Percentiles rank a stretch among this genome's conserved stretches.
phyloP scores from a whole-genome alignment of 2,329 filamentous ascomycete genomes.

The Pseudogymnoascus sp. region DNA sequence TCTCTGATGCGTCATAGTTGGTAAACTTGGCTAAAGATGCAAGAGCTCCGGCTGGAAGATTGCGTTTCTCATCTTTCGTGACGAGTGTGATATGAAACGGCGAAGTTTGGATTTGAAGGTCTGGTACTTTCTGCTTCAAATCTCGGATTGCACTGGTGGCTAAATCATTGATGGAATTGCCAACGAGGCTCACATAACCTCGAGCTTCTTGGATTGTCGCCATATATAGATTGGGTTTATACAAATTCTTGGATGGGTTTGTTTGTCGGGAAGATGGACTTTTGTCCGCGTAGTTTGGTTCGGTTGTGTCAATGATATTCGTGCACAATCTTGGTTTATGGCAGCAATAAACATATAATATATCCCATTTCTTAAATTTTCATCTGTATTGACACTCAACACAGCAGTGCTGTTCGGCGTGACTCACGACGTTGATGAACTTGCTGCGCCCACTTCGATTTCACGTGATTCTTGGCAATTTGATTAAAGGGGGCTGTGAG shows the following conservation, averaged over 20 bases:
- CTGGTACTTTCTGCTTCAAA: background rate
- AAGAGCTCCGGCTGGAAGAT: background rate
- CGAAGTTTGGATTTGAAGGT: background rate
- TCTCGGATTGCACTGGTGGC: background rate
- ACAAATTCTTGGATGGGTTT: background rate
- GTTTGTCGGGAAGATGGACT: background rate
- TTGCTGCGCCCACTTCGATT: background rate
- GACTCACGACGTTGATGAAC: background rate
- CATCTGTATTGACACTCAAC: background rate
- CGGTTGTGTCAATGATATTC: background rate
- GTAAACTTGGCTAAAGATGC: background rate
- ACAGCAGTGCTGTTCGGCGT: background rate
- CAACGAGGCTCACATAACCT: background rate
- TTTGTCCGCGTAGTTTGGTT: too few relatives aligned
- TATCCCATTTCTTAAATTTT: background rate
- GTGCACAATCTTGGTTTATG: background rate
- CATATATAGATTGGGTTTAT: background rate
- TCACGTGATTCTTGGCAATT: background rate
- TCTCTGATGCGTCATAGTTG: background rate
- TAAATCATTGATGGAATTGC: background rate
- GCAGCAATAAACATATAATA: background rate
- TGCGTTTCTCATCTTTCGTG: constrained; percentile 2
- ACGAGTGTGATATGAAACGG: constrained; percentile 8
- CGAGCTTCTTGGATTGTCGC: background rate
- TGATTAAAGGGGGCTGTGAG: background rate